A percentile compares a stretch with the other conserved stretches of the same genome.
Evolutionary conservation across 108 stramenopile genomes (phyloP).

Genomic region (Mayamaea pseudoterrestris): DNA sequence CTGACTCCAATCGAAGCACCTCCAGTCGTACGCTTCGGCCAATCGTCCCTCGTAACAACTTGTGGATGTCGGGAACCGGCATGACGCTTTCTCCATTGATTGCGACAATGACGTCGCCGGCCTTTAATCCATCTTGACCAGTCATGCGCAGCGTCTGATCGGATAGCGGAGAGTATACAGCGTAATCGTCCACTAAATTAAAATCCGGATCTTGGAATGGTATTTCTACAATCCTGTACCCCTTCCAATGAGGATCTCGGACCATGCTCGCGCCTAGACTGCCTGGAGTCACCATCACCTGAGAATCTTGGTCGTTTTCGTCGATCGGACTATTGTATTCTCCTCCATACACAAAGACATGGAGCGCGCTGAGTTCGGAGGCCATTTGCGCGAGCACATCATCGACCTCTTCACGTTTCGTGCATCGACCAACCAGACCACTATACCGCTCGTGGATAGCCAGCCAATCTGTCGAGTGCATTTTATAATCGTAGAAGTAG

Average conservation of each 20-base stretch:
- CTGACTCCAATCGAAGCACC: slow-evolving; percentile 37
- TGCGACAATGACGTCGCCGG: slow-evolving; percentile 61
- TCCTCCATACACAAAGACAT: slow-evolving; percentile 67
- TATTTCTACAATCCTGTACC: slow-evolving; percentile 39
- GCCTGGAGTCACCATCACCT: slow-evolving; percentile 26
- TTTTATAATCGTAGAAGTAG: slow-evolving; percentile 55
- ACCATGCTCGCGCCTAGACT: slow-evolving; percentile 50
- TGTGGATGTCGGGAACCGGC: slow-evolving; percentile 45
- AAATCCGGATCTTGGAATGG: slow-evolving; percentile 60
- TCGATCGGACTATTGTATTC: slow-evolving; percentile 40
- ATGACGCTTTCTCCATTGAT: slow-evolving; percentile 65
- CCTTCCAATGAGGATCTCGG: slow-evolving; percentile 41
- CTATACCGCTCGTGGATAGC: slow-evolving; percentile 41
- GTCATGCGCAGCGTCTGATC: slow-evolving; percentile 28
- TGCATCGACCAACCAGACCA: slow-evolving; percentile 39
- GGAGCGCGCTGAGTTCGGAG: slow-evolving; percentile 58
- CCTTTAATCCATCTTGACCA: slow-evolving; percentile 45
- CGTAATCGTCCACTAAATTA: slow-evolving; percentile 27
- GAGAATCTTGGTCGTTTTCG: slow-evolving; percentile 14
- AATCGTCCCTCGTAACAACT: slow-evolving; percentile 41
- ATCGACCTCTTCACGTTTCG: slow-evolving; percentile 61
- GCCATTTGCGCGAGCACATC: slow-evolving; percentile 68
- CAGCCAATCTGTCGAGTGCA: slow-evolving; percentile 50
- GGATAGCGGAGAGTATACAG: slow-evolving; percentile 51
- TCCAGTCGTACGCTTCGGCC: slow-evolving; percentile 45